These are phyloP conservation scores for Suhomyces prunicola DNA, from an alignment of 805 yeast genomes.

Conservation along the genomic window DNA sequence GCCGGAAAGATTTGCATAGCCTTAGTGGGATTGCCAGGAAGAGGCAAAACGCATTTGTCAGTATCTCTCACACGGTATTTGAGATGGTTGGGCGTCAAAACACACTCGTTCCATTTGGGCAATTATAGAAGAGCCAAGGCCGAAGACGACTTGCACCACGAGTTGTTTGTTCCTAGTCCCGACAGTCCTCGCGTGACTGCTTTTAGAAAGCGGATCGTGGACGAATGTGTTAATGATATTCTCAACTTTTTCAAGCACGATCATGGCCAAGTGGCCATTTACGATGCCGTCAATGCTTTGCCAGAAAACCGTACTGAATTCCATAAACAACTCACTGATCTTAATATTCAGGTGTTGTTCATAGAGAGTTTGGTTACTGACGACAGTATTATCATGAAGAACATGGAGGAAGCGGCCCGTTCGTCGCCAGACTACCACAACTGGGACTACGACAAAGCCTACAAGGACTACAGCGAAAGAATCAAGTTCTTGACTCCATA, in stretches of 20 bases:
- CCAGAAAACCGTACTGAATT: slow-evolving; percentile 63
- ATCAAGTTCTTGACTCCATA: slow-evolving; percentile 63
- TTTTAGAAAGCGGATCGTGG: slow-evolving; percentile 56
- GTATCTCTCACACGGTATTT: slow-evolving; percentile 89
- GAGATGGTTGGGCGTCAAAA: slow-evolving; percentile 94
- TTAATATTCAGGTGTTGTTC: slow-evolving; percentile 74
- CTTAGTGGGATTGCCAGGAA: slow-evolving; percentile 89
- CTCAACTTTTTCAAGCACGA: slow-evolving; percentile 65
- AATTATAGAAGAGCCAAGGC: slow-evolving; percentile 72
- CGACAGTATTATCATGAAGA: slow-evolving; percentile 60
- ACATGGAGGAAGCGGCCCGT: slow-evolving; percentile 75
- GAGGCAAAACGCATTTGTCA: slow-evolving; percentile 92
- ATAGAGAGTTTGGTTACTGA: slow-evolving; percentile 87
- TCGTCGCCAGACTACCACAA: slow-evolving; percentile 82
- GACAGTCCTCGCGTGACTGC: slow-evolving; percentile 42
- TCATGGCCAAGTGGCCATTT: slow-evolving; percentile 91
- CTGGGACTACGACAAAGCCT: slow-evolving; percentile 73
- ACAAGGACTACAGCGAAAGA: slow-evolving; percentile 70
- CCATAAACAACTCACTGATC: slow-evolving; percentile 48
- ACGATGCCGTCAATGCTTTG: slow-evolving; percentile 90
- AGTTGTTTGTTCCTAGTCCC: slow-evolving; percentile 62
- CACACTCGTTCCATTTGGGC: slow-evolving; percentile 88
- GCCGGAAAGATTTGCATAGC: slow-evolving; percentile 92
- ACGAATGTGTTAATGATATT: slow-evolving; percentile 68
- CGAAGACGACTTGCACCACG: slow-evolving; percentile 55